Conservation (phyloP, 306 rosid species). For the Castanopsis chinensis region DNA sequence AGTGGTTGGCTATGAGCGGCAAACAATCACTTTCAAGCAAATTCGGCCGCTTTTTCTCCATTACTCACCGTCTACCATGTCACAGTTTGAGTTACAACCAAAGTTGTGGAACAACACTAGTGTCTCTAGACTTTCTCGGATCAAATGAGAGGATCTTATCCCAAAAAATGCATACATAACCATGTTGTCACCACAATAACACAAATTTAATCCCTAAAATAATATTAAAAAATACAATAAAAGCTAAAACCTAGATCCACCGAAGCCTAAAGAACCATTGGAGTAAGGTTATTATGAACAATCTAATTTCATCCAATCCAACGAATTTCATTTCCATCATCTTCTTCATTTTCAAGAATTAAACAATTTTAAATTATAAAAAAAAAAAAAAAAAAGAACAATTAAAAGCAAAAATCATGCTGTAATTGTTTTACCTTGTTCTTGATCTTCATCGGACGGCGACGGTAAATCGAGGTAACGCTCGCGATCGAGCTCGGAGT, state of each 20-base stretch:
- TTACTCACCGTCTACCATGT: too few relatives aligned
- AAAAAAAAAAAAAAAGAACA: neutral
- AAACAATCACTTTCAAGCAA: too few relatives aligned
- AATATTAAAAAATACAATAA: neutral
- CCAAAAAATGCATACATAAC: neutral
- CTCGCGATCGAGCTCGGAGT: slow-evolving; percentile 53
- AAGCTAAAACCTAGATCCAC: neutral
- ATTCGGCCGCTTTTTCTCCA: too few relatives aligned
- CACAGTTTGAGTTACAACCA: too few relatives aligned
- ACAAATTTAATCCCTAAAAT: neutral
- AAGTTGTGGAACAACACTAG: too few relatives aligned
- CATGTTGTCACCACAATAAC: neutral
- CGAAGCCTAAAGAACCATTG: neutral
- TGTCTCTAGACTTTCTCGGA: too few relatives aligned
- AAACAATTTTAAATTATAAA: neutral
- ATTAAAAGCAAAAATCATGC: neutral
- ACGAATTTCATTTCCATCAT: neutral
- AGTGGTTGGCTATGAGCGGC: too few relatives aligned
- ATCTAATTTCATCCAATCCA: neutral
- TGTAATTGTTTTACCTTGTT: slow-evolving; percentile 45
- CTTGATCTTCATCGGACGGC: slow-evolving; percentile 31
- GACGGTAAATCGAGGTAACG: slow-evolving; percentile 79
- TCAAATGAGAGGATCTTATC: too few relatives aligned
- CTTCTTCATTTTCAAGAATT: neutral
- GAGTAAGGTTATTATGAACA: neutral